A percentile compares a stretch with the other conserved stretches of the same genome.
phyloP scores from a whole-genome alignment of 495 filamentous ascomycete genomes.

The Penicillium flavigenum region DNA sequence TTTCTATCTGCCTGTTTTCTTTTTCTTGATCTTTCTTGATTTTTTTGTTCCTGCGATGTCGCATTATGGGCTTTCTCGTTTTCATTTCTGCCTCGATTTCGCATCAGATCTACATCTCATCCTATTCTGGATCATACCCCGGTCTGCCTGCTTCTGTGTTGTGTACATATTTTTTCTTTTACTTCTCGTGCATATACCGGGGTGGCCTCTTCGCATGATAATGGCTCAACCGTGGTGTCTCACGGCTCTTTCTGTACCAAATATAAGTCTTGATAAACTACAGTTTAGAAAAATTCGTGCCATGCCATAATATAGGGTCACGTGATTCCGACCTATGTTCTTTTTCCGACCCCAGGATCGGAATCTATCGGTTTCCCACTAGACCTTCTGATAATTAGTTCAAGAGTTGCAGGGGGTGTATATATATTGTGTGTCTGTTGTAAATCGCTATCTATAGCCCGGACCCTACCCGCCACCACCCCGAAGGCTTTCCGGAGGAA shows the following conservation, averaged over 20 bases:
- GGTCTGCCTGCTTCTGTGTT: conserved; percentile 19
- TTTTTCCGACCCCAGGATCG: conserved; percentile 12
- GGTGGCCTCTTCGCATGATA: background rate
- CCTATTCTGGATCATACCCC: conserved; percentile 21
- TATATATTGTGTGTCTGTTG: background rate
- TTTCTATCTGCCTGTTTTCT: conserved; percentile 22
- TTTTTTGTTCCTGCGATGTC: conserved; percentile 4
- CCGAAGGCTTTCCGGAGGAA: conserved; percentile 17
- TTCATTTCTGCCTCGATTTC: conserved; percentile 2
- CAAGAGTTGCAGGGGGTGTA: background rate
- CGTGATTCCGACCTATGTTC: conserved; percentile 28
- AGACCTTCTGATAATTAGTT: background rate
- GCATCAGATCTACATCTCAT: conserved; percentile 14
- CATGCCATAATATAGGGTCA: conserved; percentile 20
- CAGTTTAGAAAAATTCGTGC: background rate
- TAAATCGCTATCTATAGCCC: background rate
- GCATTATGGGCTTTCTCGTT: conserved; percentile 8
- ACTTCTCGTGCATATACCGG: conserved; percentile 25
- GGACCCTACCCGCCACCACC: background rate
- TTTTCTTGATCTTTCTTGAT: conserved; percentile 11
- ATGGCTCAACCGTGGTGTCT: background rate
- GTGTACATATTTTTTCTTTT: conserved; percentile 31
- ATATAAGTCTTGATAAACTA: conserved; percentile 1
- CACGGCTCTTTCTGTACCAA: background rate
- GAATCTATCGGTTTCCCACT: background rate